Evolutionary conservation across 106 monocot species (phyloP).

Genomic region (Allium cepa): DNA sequence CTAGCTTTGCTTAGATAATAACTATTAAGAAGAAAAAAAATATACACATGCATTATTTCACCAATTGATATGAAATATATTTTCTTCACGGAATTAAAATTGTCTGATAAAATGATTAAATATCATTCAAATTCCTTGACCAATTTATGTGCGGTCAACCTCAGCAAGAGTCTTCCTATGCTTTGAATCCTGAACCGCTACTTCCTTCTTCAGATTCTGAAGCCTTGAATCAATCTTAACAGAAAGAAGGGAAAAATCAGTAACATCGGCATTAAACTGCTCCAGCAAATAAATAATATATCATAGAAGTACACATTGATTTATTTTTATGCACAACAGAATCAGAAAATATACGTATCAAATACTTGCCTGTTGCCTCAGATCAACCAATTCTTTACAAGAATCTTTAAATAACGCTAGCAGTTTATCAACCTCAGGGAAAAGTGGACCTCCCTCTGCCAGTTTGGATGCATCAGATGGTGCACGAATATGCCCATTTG

Average conservation of each 20-base stretch:
- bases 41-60: no score
- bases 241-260: slow-evolving; percentile 3
- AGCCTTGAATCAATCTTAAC: slow-evolving; percentile 80
- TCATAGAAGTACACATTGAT: no score
- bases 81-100: no score
- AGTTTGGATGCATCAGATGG: slow-evolving; percentile 23
- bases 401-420: slow-evolving; percentile 90
- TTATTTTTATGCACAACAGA: no score
- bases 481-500: slow-evolving; percentile 24
- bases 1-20: no score
- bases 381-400: slow-evolving; percentile 86
- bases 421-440: slow-evolving; percentile 84
- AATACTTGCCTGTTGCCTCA: slow-evolving; percentile 56
- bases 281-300: no score
- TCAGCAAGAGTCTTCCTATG: slow-evolving; percentile 84
- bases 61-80: no score
- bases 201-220: slow-evolving; percentile 87
- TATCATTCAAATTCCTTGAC: no score
- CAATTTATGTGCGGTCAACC: slow-evolving; percentile 26
- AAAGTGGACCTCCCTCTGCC: slow-evolving; percentile 44
- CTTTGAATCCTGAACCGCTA: slow-evolving; percentile 68
- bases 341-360: no score
- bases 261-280: no score
- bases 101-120: no score
- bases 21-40: no score